Evolutionary conservation across 176 grass and related monocot genomes (phyloP), one percentile per base, ranked within the genome.

Genomic region (Aechmea fasciata): DNA sequence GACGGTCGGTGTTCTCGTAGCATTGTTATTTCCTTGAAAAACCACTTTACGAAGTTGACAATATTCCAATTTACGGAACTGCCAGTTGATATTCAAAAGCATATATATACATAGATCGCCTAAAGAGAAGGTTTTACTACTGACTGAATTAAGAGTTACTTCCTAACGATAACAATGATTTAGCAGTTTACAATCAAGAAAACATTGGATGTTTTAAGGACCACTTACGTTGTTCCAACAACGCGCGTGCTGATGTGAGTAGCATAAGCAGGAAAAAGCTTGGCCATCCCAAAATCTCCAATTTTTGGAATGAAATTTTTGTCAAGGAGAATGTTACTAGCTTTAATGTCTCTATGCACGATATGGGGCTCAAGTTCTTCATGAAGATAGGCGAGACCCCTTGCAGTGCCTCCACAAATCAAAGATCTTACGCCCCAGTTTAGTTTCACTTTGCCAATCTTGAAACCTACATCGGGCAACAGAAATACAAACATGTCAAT

Each of bases 311-410:
- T 64, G 57, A 67, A 81, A 51, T 74, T 67, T 33, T 52, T 25
- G 51, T 81, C 78, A 9, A 88, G 81, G 41, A 88, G 33, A 41
- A 41, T 41, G 5, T 41, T 41, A 41, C 3, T 41, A 5, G 33
- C 33, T 41, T 41, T 41, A 41, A 41, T 41, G 33, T 41, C 33
- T 41, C 33, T 41, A 41, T 41, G 33, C 33, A 41, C 33, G 3
- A 88, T 84, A 57, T 12, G 73, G 0, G 81, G 81, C 67, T 78
- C 52, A 57, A 74, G 73, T 49, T 84, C 77, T 18, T 88, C 78
- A 71, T 88, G 85, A 47, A 88, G 85, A n/a, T 78, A 89, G 26
- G 33, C 75, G 66, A 85, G 75, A 5, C 86, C 86, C 68, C 51
- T 76, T 14, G 78, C 86, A 7, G 68, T 82, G 49, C 86, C 86